phyloP scores from a whole-genome alignment of 345 rosid genomes.

The Zanthoxylum bungeanum region DNA sequence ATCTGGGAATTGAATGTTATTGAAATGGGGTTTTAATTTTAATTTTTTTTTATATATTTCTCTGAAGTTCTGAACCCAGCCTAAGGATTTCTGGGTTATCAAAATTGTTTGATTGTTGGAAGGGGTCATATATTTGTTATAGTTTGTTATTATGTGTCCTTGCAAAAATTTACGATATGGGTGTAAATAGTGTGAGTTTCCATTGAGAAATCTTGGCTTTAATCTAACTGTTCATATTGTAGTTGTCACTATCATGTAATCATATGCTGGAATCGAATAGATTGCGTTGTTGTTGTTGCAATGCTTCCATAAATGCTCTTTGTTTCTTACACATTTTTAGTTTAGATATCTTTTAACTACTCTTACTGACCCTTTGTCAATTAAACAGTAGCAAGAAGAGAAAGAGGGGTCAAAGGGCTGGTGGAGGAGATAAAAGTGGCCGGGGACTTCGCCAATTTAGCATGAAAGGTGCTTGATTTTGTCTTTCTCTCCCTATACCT shows the following conservation, averaged over 20 bases:
- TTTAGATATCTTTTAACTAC: background rate
- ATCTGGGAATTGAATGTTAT: background rate
- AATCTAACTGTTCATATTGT: too few species aligned
- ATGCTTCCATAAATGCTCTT: too few species aligned
- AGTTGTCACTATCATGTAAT: background rate
- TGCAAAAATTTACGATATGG: too few species aligned
- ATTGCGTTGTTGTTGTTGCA: too few species aligned
- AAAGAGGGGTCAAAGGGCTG: constrained; percentile 89
- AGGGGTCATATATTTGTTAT: background rate
- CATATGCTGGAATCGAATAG: background rate
- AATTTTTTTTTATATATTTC: too few species aligned
- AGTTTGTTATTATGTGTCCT: too few species aligned
- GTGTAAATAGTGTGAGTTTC: background rate
- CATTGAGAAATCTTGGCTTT: too few species aligned
- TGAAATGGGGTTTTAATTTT: too few species aligned
- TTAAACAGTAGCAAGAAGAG: constrained; percentile 76
- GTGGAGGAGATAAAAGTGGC: constrained; percentile 89
- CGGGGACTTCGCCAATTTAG: constrained; percentile 99
- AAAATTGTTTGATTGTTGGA: constrained; percentile 1
- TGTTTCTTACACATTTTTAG: too few species aligned
- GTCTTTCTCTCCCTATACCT: background rate
- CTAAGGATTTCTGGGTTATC: too few species aligned
- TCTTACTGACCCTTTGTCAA: constrained; percentile 12
- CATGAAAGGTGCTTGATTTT: constrained; percentile 79
- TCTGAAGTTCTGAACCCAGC: too few species aligned